Base-by-base conservation (phyloP, 2,329 filamentous ascomycete species). In the Penicillium freii region DNA sequence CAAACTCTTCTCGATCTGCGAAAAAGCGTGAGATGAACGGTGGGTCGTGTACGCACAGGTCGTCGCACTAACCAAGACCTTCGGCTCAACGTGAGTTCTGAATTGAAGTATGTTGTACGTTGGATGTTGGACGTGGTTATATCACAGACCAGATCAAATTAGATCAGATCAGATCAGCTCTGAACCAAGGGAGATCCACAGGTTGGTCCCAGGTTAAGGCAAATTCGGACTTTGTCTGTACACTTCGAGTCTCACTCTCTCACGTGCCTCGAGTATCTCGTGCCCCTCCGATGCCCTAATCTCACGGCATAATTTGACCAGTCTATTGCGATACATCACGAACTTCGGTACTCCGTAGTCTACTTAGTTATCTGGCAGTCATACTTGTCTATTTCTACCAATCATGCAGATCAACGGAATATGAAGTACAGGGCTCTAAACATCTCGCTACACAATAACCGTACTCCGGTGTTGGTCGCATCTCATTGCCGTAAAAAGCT, bases 31-130 rank as follows among this genome's bases (percentile, higher is more conserved):
- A 50, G 38, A 54, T 54, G 58, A 61, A 59, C 53, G 51, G 59
- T 61, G 59, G 59, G 57, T 61, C 59, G 43, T 34, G 40, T 42
- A 34, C 33, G 49, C 48, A 43, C 49, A 52, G 42, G 38, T 47
- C 54, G 51, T 55, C 39, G 39, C 39, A 46, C 50, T 52, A 52
- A 44, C 15, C 21, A 19, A 13, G 11, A 17, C 43, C 36, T 49
- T 40, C 25, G 34, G 39, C 40, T 40, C 7, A 23, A 19, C 2
- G 36, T 27, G 36, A 39, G 40, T 34, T 48, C 19, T 13, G 25
- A 53, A 53, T 23, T 25, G 44, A 21, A 34, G 42, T 47, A 25
- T 8, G 6, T 10, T 33, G 15, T 29, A 27, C 23, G 8, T 9
- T 4, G 31, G 11, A 13, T 33, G 29, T 25, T 51, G 38, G 15